Base-by-base conservation (phyloP, 2,329 filamentous ascomycete species). In the Tolypocladium album region DNA sequence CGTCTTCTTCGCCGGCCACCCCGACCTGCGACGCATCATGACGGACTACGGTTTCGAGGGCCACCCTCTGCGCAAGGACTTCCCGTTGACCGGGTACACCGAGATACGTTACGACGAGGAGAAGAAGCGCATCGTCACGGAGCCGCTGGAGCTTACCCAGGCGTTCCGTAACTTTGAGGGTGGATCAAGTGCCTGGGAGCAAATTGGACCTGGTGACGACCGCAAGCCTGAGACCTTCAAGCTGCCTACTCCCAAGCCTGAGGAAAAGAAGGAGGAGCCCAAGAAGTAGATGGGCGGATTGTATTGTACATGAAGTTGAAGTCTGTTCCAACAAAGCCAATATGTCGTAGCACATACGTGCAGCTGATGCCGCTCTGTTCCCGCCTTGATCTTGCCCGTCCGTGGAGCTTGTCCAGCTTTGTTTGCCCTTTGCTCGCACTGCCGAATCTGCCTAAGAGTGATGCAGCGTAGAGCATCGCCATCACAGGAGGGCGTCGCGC, bases 21-120 rank as follows among this genome's bases (percentile, higher is more conserved):
- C 94, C 45, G 95, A 99, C 78, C 81, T 99, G 68, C 87, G 94
- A 74, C 86, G 94, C 67, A 97, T 99, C 79, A 95, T 99, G 93
- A 99, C 94, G 66, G 94, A 99, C 75, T 99, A 99, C 75, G 94
- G 94, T 58, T 99, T 99, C 71, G 95, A 99, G 75, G 94, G 94
- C 58, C 94, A 99, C 78, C 94, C 94, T 50, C 79, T 99, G 72
- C 86, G 95, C 72, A 99, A 99, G 80, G 94, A 99, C 74, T 99
- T 99, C 80, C 94, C 94, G 27, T 79, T 99, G 74, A 97, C 94
- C 2, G 94, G 94, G 56, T 99, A 99, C 80, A 99, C 94, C 40
- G 95, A 99, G 80, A 88, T 99, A 67, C 85, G 94, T 71, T 99
- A 95, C 72, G 94, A 99, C 67, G 94, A 99, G 79, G 95, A 99